Conservation (phyloP, 2,329 filamentous ascomycete species). For the Epichloe baconii region DNA sequence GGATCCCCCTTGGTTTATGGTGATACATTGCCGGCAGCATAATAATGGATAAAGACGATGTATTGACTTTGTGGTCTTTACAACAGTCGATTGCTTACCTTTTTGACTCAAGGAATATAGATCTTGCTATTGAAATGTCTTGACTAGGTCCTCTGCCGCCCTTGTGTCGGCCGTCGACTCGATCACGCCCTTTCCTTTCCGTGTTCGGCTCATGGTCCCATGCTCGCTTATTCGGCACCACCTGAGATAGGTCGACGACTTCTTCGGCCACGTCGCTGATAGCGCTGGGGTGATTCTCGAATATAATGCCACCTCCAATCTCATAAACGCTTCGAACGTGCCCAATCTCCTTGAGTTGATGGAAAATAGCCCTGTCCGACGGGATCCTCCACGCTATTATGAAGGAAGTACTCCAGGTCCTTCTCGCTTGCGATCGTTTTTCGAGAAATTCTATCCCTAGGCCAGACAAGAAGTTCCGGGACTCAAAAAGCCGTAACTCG, state of each 20-base stretch:
- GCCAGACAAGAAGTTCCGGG: background rate
- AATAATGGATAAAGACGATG: too few relatives aligned
- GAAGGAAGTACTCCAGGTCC: constrained; percentile 1
- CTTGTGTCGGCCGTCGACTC: background rate
- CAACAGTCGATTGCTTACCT: too few relatives aligned
- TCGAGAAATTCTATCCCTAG: background rate
- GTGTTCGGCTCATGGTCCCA: background rate
- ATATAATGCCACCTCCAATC: constrained; percentile 2
- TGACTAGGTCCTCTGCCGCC: background rate
- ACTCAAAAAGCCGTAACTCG: background rate
- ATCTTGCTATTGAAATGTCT: background rate
- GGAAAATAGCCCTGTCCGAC: constrained; percentile 1
- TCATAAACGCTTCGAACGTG: background rate
- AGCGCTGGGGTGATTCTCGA: constrained; percentile 1
- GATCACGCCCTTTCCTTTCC: background rate
- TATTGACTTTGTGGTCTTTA: too few relatives aligned
- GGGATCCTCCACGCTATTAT: constrained; percentile 2
- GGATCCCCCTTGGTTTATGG: too few relatives aligned
- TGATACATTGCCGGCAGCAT: too few relatives aligned
- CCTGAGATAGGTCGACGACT: background rate
- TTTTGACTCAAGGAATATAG: background rate
- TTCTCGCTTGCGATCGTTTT: constrained; percentile 1
- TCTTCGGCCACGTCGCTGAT: background rate
- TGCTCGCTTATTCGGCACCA: background rate
- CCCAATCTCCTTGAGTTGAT: background rate